These are phyloP conservation scores for Tolypocladium guangdongense DNA, from an alignment of 2,329 filamentous ascomycete genomes.

Conservation along the genomic window DNA sequence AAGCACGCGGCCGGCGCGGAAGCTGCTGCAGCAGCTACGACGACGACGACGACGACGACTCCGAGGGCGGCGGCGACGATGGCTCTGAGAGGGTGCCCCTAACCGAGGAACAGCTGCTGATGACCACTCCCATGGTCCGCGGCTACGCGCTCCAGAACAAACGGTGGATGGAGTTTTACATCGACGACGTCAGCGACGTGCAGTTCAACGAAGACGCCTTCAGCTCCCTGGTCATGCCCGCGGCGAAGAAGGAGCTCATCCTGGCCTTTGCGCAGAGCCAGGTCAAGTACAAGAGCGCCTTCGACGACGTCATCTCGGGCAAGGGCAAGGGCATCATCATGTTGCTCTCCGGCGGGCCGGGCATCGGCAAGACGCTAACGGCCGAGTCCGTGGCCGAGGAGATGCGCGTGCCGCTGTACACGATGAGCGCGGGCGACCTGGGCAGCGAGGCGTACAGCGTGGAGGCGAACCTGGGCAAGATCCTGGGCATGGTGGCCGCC, in stretches of 20 bases:
- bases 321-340: conserved; percentile 41
- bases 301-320: conserved; percentile 41
- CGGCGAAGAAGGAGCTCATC: conserved; percentile 39
- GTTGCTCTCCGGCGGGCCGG: conserved; percentile 35
- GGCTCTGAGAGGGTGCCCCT: conserved; percentile 18
- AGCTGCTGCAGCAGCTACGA: neutral
- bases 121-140: conserved; percentile 28
- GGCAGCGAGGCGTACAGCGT: conserved; percentile 55
- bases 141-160: conserved; percentile 39
- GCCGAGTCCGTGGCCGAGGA: conserved; percentile 39
- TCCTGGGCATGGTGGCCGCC: conserved; percentile 54
- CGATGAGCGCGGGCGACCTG: conserved; percentile 54
- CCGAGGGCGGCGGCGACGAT: conserved; percentile 3
- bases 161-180: conserved; percentile 37
- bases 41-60: neutral
- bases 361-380: conserved; percentile 39
- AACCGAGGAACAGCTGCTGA: conserved; percentile 27
- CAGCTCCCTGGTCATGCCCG: conserved; percentile 34
- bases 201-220: conserved; percentile 39
- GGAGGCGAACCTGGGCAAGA: conserved; percentile 43
- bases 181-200: conserved; percentile 33
- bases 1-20: neutral
- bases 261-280: conserved; percentile 38
- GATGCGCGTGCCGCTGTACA: conserved; percentile 37
- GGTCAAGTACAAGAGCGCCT: conserved; percentile 26